Base-by-base conservation (phyloP, 352 stramenopile species). In the Globisporangium paddicum region DNA sequence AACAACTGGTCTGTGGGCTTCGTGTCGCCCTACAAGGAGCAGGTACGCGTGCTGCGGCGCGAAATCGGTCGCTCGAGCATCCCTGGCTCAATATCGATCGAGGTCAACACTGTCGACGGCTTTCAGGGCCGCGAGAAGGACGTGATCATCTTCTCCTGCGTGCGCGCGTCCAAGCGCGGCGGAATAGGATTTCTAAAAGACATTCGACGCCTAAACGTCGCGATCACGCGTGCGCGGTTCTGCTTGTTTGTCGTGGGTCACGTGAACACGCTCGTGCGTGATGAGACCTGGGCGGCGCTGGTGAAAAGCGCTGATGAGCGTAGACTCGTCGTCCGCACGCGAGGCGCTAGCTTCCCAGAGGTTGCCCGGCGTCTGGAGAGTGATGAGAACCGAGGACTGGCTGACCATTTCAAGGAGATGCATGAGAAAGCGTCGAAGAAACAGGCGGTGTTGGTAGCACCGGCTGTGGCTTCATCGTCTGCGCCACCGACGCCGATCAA, bases 101-200 rank as follows among this genome's bases (percentile, higher is more conserved):
- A 99, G 75, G 92, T 99, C 10, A 97, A 97, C 57, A 98, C 95
- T 3, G 96, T 99, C 5, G 96, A 99, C 79, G 96, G 92, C 0
- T 99, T 98, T 69, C 98, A 99, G 52, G 98, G 98, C 1, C 81
- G 97, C 48, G 97, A 99, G 74, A 98, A 98, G 58, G 97, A 99
- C 70, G 71, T 99, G 14, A 99, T 99, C 60, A 95, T 99, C 40
- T 98, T 99, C 68, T 99, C 96, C 7, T 96, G 96, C 37, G 97
- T 99, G 16, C 87, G 90, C 46, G 77, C 90, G 9, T 93, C 83
- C 10, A 70, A 73, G 25, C 69, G 80, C 6, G 79, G 89, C 21
- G 86, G 85, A 21, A 94, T 97, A 58, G 90, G 90, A 50, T 97
- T 97, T 68, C 73, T 97, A 55, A 86, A 82, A 37, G 90, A 97